A percentile compares a stretch with the other conserved stretches of the same genome.
phyloP scores from a whole-genome alignment of 176 grass and related monocot species.

The Guadua angustifolia region DNA sequence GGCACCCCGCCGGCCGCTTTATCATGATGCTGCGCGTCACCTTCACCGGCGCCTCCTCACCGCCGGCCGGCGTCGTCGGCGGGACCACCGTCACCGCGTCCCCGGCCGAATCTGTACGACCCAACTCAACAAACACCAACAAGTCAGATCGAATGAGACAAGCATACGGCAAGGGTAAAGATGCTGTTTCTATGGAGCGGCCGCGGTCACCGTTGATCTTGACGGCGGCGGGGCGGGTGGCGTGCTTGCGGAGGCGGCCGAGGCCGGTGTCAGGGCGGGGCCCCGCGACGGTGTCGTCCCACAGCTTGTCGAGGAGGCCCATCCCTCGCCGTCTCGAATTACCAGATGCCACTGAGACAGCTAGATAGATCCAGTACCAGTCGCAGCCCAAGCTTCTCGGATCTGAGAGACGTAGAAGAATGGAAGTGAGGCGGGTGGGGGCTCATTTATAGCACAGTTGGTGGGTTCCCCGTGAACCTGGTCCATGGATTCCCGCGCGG shows the following conservation, averaged over 20 bases:
- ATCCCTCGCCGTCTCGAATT: slow-evolving; percentile 34
- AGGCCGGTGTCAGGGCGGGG: slow-evolving; percentile 90
- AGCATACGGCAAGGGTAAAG: neutral
- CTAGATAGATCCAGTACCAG: neutral
- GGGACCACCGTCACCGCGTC: slow-evolving; percentile 43
- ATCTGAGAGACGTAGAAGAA: slow-evolving; percentile 40
- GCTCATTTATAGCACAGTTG: slow-evolving; percentile 53
- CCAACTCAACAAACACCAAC: neutral
- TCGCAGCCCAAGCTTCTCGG: slow-evolving; percentile 3
- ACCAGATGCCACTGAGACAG: slow-evolving; percentile 24
- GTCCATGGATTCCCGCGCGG: neutral
- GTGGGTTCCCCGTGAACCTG: neutral
- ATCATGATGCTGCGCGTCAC: slow-evolving; percentile 99
- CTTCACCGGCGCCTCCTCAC: slow-evolving; percentile 59
- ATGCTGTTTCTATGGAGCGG: neutral
- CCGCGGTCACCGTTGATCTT: slow-evolving; percentile 61
- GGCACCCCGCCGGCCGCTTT: slow-evolving; percentile 79
- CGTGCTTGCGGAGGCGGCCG: slow-evolving; percentile 78
- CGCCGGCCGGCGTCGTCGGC: slow-evolving; percentile 41
- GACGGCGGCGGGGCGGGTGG: slow-evolving; percentile 54
- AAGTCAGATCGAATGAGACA: slow-evolving; percentile 46
- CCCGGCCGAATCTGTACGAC: slow-evolving; percentile 53
- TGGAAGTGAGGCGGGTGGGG: neutral
- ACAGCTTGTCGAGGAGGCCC: slow-evolving; percentile 93
- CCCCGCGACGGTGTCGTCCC: slow-evolving; percentile 91